Base-by-base conservation (phyloP, 495 filamentous ascomycete species). In the Penicillium goetzii region DNA sequence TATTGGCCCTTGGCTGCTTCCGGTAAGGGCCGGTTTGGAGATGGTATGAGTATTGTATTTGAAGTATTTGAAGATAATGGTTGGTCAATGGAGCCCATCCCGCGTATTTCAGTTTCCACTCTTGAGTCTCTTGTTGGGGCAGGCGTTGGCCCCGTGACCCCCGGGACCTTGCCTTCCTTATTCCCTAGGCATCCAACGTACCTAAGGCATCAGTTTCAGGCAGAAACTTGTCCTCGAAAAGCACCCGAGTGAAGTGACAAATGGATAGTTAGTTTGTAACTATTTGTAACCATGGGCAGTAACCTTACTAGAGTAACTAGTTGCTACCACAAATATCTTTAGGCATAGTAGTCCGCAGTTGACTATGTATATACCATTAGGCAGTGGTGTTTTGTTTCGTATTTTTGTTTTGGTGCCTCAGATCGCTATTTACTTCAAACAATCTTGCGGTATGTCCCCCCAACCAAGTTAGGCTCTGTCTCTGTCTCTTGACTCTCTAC, bases 11-110 rank as follows among this genome's bases (percentile, higher is more conserved):
- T 73, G 62, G 41, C 71, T 64, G 17, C 11, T 67, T 73, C 69
- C 69, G 71, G 71, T 63, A 69, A 61, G 66, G 71, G 55, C 68
- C 61, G 63, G 71, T 69, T 21, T 21, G 9, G 15, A 0, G 34
- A 23, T 17, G n/a, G 69, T 66, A 68, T 56, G 6, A 2, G 38
- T 28, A 25, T 17, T n/a, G 23, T 17, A 57, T 30, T 28, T 0
- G 11, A 10, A 25, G 25, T 19, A 41, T 43, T 57, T 3, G 21
- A n/a, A 2, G 9, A 6, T 54, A 4, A 19, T 1, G 1, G 0
- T 0, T 62, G 64, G 71, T 0, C 62, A 66, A 64, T 66, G 19
- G 15, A 1, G 0, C 0, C 17, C 19, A 36, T 68, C 68, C 62
- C 23, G 6, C 0, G 66, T 68, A 53, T 26, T 36, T 14, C 7